A percentile compares a stretch with the other conserved stretches of the same genome.
phyloP scores from a whole-genome alignment of 805 yeast species.

The Ogataea salicorniae region DNA sequence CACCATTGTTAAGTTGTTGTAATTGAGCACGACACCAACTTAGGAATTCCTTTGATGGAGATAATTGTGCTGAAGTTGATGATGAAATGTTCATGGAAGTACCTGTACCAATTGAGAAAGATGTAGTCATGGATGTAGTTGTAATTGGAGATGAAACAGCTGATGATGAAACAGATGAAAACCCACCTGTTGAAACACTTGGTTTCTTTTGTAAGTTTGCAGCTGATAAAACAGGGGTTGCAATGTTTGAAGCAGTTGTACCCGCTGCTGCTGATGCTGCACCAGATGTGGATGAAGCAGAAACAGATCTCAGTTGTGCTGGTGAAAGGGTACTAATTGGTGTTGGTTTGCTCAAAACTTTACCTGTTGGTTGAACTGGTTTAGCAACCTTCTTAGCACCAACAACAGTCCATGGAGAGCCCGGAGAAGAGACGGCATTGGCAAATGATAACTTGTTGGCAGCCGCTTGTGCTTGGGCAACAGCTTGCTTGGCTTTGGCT shows the following conservation, averaged over 20 bases:
- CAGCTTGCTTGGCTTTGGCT: constrained; percentile 25
- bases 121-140: constrained; percentile 4
- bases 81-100: constrained; percentile 1
- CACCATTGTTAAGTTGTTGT: constrained; percentile 64
- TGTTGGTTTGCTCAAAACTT: constrained; percentile 14
- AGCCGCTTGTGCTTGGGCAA: constrained; percentile 9
- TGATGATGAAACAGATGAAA: constrained; percentile 28
- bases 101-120: constrained; percentile 3
- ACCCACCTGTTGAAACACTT: neutral
- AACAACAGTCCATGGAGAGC: constrained; percentile 35
- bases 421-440: constrained; percentile 14
- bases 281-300: constrained; percentile 20
- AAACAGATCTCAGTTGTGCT: constrained; percentile 33
- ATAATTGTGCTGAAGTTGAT: constrained; percentile 16
- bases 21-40: constrained; percentile 68
- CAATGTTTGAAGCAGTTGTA: too few relatives aligned
- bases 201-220: constrained; percentile 27
- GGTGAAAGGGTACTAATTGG: constrained; percentile 24
- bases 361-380: constrained; percentile 14
- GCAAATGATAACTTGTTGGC: constrained; percentile 20
- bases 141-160: constrained; percentile 35
- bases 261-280: constrained; percentile 9
- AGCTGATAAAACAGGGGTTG: constrained; percentile 34
- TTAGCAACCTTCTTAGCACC: constrained; percentile 34
- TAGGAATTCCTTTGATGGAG: constrained; percentile 57